Evolutionary conservation across 805 yeast species (phyloP), one percentile per base, ranked within the genome.

Genomic region (Hanseniaspora valbyensis): DNA sequence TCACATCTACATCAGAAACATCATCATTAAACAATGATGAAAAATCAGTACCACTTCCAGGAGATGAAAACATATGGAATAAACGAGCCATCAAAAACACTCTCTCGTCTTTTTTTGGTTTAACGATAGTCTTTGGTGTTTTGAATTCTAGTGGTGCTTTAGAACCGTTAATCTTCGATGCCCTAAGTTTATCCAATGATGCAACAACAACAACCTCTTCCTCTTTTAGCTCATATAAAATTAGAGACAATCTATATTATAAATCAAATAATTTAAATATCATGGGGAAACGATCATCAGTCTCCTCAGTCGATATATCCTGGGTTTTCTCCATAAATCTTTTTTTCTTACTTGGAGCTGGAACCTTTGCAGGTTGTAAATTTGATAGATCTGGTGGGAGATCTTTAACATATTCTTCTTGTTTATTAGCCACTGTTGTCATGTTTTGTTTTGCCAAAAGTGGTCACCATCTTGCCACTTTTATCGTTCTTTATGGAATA

Each of bases 131-230:
- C 24, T 71, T 77, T 50, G 85, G 86, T 0, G 61, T 76, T 48
- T 64, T 76, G 58, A 79, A 78, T 56, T 64, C 80, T 0, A 69
- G 75, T 34, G 84, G 85, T 52, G 81, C 80, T 2, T 69, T 80
- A 32, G 79, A 80, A 60, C 71, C 81, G 0, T 76, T 78, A 54
- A 70, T 80, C 4, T 67, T 75, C 1, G 62, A 42, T 33, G 42
- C 36, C 9, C 16, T 48, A 30, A 29, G 22, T 26, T n/a, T n/a
- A n/a, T n/a, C n/a, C n/a, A n/a, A n/a, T n/a, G n/a, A n/a, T n/a
- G n/a, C n/a, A n/a, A n/a, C n/a, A n/a, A n/a, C n/a, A n/a, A n/a
- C n/a, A n/a, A n/a, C 12, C 7, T 28, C 30, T 28, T 28, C 30
- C 12, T 28, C 30, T 30, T 30, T 14, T 7, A n/a, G 14, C n/a